These are phyloP conservation scores for Yamagishiella unicocca DNA, from an alignment of 139 green algal genomes.

Conservation along the genomic window DNA sequence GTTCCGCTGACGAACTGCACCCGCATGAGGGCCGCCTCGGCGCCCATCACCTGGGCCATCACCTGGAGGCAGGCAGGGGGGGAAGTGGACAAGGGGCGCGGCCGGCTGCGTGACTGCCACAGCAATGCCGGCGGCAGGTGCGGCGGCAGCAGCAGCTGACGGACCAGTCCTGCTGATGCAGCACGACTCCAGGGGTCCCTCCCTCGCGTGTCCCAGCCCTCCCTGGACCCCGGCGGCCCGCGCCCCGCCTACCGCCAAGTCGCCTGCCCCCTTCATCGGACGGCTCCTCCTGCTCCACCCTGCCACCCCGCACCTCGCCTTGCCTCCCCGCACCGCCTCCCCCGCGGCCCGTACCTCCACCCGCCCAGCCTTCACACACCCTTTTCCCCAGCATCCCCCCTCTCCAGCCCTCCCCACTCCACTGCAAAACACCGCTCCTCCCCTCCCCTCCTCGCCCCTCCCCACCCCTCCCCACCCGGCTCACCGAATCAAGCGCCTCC, in stretches of 20 bases:
- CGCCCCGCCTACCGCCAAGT: too few species aligned
- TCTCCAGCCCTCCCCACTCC: too few species aligned
- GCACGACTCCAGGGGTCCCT: too few species aligned
- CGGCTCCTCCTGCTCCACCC: not conserved
- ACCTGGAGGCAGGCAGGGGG: slow-evolving; percentile 62
- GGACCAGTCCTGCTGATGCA: too few species aligned
- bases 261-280: not conserved
- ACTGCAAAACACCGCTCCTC: too few species aligned
- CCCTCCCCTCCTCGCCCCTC: not conserved
- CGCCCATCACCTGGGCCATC: slow-evolving; percentile 90
- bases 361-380: not conserved
- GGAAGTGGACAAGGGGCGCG: not conserved
- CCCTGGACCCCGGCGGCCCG: too few species aligned
- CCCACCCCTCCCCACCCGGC: not conserved
- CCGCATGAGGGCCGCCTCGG: slow-evolving; percentile 90
- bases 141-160: too few species aligned
- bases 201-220: too few species aligned
- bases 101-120: not conserved
- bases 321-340: not conserved
- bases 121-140: too few species aligned
- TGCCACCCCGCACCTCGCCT: not conserved
- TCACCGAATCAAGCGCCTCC: slow-evolving; percentile 84
- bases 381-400: not conserved
- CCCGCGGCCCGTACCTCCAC: not conserved
- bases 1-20: slow-evolving; percentile 93